Percentiles rank a stretch among this genome's conserved stretches.
Conservation (phyloP, 73 alveolate species). For the Paramecium caudatum region DNA sequence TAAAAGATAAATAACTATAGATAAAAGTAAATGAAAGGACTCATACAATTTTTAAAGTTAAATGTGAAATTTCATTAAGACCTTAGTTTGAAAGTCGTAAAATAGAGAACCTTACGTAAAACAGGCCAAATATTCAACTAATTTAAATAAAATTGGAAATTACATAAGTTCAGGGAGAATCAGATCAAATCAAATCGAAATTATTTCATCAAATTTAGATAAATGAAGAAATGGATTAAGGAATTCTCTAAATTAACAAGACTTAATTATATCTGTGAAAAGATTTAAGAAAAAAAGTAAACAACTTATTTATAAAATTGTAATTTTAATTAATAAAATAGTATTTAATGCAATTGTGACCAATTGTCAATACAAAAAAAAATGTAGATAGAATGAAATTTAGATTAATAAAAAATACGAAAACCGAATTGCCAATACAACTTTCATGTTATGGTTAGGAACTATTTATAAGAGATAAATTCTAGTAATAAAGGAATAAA, state of each 20-base stretch:
- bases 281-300: not conserved
- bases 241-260: not conserved
- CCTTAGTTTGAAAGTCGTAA: not conserved
- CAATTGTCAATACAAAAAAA: not conserved
- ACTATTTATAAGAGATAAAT: not conserved
- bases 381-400: constrained; percentile 21
- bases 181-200: not conserved
- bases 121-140: not conserved
- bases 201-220: not conserved
- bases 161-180: not conserved
- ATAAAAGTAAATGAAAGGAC: not conserved
- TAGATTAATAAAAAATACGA: not conserved
- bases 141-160: not conserved
- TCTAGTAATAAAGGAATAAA: constrained; percentile 3
- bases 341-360: not conserved
- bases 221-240: constrained; percentile 5
- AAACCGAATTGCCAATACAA: not conserved
- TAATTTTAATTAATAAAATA: not conserved
- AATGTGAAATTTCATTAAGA: not conserved
- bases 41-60: not conserved
- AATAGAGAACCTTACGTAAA: not conserved
- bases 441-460: constrained; percentile 25
- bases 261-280: not conserved
- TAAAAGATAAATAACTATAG: not conserved
- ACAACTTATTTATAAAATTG: not conserved